Evolutionary conservation across 176 grass and related monocot species (phyloP), one percentile per base, ranked within the genome.

Genomic region (Tuctoria greenei): DNA sequence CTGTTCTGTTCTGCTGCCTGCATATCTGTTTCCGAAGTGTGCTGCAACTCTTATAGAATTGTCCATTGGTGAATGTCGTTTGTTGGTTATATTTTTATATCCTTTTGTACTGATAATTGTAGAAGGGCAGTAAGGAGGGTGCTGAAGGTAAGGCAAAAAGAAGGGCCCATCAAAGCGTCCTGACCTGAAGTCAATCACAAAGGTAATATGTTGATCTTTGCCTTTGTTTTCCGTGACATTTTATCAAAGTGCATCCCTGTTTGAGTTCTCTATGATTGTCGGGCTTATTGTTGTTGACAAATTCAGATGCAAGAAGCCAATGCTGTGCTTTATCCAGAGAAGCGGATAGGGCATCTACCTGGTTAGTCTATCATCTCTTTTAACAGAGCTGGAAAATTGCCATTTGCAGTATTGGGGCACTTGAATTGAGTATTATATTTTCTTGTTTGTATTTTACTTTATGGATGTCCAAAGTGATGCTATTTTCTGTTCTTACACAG

Each of bases 151-250:
- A 86, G 69, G 66, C 45, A 39, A 88, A 92, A 81, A 31, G 67
- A 64, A 92, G 90, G 50, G 76, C 18, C 81, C 84, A 3, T 93
- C 90, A 0, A 84, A 72, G 28, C 66, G 81, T 7, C 90, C 90
- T 84, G 84, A 93, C 17, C 51, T 93, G 68, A 93, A 93, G 72
- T 81, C 87, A 23, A 90, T 93, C 4, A 81, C 81, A 24, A 93
- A 84, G 87, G 90, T 85, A 74, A 11, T 24, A 11, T 44, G 1
- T 41, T 57, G 10, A 27, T 37, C 44, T 69, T 67, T 62, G 52
- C 18, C 17, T 26, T 23, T 75, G n/a, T 84, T 47, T 16, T 63
- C 9, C 1, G 46, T 68, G 35, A 16, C 46, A 15, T 11, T 24
- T 66, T 50, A 31, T n/a, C 44, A 0, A 55, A 71, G 9, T 28